Percentiles rank a stretch among this genome's conserved stretches.
Evolutionary conservation across 805 yeast species (phyloP).

Genomic region (Yarrowia porcina): DNA sequence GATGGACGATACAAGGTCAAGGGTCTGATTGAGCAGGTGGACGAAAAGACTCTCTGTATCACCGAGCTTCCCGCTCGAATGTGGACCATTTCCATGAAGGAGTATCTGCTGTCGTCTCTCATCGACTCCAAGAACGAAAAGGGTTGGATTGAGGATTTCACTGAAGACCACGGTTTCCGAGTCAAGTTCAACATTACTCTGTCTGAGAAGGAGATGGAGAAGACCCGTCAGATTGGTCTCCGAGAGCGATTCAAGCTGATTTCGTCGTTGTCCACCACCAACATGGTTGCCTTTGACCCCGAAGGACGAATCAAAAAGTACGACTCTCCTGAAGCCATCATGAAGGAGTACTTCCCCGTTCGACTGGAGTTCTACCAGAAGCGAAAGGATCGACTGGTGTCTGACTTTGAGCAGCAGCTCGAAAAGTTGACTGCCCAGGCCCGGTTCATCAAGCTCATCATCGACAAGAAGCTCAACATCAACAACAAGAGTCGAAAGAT

Average conservation of each 20-base stretch:
- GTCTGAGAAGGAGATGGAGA: slow-evolving; percentile 76
- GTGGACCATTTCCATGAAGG: slow-evolving; percentile 92
- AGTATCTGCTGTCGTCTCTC: slow-evolving; percentile 68
- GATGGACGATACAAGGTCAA: slow-evolving; percentile 69
- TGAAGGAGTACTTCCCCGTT: slow-evolving; percentile 79
- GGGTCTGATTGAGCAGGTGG: slow-evolving; percentile 79
- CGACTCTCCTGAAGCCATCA: slow-evolving; percentile 68
- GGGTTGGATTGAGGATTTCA: slow-evolving; percentile 88
- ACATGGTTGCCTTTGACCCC: slow-evolving; percentile 96
- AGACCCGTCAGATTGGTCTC: slow-evolving; percentile 69
- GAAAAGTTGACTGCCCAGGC: slow-evolving; percentile 80
- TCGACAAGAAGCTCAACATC: slow-evolving; percentile 65
- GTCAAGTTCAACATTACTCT: slow-evolving; percentile 76
- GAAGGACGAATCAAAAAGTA: slow-evolving; percentile 82
- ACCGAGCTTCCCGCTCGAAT: slow-evolving; percentile 88
- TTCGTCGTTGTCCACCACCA: slow-evolving; percentile 64
- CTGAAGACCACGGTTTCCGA: slow-evolving; percentile 84
- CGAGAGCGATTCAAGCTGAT: slow-evolving; percentile 79
- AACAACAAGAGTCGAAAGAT: slow-evolving; percentile 69
- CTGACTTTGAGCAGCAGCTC: slow-evolving; percentile 66
- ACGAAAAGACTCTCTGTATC: slow-evolving; percentile 75
- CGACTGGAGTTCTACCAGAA: slow-evolving; percentile 87
- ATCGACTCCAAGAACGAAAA: slow-evolving; percentile 46
- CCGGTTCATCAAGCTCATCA: slow-evolving; percentile 83
- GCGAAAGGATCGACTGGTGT: slow-evolving; percentile 77